Evolutionary conservation across 2,329 filamentous ascomycete species (phyloP).

Genomic region (Chaetoscypha palmicola): DNA sequence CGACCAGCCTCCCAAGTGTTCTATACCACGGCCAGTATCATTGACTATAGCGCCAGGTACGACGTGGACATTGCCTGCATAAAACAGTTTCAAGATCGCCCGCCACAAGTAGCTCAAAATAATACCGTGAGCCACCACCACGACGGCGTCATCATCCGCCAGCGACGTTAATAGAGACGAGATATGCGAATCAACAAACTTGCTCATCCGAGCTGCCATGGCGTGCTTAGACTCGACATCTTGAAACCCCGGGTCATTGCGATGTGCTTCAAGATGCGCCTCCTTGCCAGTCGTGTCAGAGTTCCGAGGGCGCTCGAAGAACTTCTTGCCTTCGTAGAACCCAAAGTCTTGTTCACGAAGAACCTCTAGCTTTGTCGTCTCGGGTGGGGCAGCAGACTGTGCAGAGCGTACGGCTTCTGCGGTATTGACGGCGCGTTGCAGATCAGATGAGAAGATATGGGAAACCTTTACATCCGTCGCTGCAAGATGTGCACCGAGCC

Average conservation of each 20-base stretch:
- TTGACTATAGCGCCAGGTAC: constrained; percentile 35
- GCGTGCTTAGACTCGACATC: constrained; percentile 62
- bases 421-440: constrained; percentile 66
- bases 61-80: constrained; percentile 29
- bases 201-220: constrained; percentile 56
- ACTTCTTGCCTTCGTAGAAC: constrained; percentile 59
- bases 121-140: constrained; percentile 77
- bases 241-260: constrained; percentile 36
- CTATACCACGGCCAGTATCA: constrained; percentile 35
- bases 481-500: constrained; percentile 61
- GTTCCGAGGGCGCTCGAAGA: constrained; percentile 35
- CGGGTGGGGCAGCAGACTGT: constrained; percentile 32
- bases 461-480: constrained; percentile 55
- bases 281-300: constrained; percentile 32
- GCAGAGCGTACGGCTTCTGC: constrained; percentile 58
- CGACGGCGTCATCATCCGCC: constrained; percentile 39
- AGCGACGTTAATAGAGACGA: constrained; percentile 41
- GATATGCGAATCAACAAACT: constrained; percentile 61
- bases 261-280: constrained; percentile 33
- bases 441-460: constrained; percentile 70
- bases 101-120: constrained; percentile 65
- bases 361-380: constrained; percentile 30
- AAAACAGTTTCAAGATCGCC: constrained; percentile 51
- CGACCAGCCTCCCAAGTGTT: constrained; percentile 53
- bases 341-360: constrained; percentile 72